Evolutionary conservation across 768 basidiomycete genomes (phyloP).

Genomic region (Boletus pseudopeckii): DNA sequence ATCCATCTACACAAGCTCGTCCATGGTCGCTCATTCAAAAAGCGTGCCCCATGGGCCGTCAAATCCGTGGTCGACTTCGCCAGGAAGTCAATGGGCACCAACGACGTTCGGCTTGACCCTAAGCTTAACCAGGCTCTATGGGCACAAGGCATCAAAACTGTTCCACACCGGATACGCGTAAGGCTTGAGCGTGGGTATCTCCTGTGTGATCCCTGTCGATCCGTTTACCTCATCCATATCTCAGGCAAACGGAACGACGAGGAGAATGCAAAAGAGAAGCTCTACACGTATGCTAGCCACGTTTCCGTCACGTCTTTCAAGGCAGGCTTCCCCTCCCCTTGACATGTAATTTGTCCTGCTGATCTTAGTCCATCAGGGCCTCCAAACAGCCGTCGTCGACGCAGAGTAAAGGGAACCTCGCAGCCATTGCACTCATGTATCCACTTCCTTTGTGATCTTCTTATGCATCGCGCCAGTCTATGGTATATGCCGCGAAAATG

Average conservation of each 20-base stretch:
- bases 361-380: slow-evolving; percentile 49
- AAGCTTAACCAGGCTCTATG: slow-evolving; percentile 96
- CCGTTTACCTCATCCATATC: background rate
- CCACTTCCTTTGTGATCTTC: slow-evolving; percentile 13
- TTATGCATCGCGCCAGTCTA: slow-evolving; percentile 27
- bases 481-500: slow-evolving; percentile 29
- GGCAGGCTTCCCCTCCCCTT: slow-evolving; percentile 43
- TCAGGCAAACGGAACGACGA: slow-evolving; percentile 98
- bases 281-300: slow-evolving; percentile 86
- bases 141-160: slow-evolving; percentile 90
- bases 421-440: slow-evolving; percentile 12
- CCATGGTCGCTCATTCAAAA: slow-evolving; percentile 93
- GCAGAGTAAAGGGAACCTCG: slow-evolving; percentile 52
- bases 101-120: slow-evolving; percentile 91
- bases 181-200: slow-evolving; percentile 82
- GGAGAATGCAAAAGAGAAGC: slow-evolving; percentile 97
- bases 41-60: slow-evolving; percentile 94
- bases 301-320: slow-evolving; percentile 81
- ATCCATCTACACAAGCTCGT: slow-evolving; percentile 96
- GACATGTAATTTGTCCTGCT: slow-evolving; percentile 1
- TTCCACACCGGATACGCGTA: slow-evolving; percentile 88
- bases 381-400: slow-evolving; percentile 80
- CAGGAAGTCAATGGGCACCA: slow-evolving; percentile 92
- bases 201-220: background rate
- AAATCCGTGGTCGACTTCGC: slow-evolving; percentile 94